Percentiles rank a stretch among this genome's conserved stretches.
Evolutionary conservation across 108 stramenopile genomes (phyloP).

Genomic region (Schizochytrium sp.): DNA sequence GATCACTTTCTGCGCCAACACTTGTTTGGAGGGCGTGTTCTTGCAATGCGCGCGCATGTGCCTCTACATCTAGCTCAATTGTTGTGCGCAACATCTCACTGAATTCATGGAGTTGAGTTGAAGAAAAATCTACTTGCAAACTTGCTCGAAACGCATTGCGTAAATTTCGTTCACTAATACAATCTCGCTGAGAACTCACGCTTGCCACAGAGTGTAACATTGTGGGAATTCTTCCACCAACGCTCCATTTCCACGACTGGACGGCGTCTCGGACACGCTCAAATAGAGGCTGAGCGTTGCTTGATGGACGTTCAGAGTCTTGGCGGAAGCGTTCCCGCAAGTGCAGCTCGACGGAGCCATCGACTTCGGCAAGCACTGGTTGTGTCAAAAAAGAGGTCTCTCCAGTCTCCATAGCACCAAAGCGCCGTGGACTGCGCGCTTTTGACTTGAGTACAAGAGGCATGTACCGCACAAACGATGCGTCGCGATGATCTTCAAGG

Average conservation of each 20-base stretch:
- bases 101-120: not conserved
- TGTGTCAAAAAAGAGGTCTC: not conserved
- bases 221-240: not conserved
- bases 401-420: not conserved
- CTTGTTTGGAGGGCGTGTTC: not conserved
- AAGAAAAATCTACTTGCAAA: not conserved
- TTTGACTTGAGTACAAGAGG: not conserved
- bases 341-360: not conserved
- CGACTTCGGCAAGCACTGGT: not conserved
- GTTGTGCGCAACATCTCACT: slow-evolving; percentile 5
- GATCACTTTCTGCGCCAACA: not conserved
- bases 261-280: not conserved
- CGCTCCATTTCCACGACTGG: slow-evolving; percentile 38
- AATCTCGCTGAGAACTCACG: slow-evolving; percentile 2
- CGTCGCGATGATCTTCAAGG: slow-evolving; percentile 2
- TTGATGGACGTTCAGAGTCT: not conserved
- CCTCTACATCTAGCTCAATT: not conserved
- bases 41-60: not conserved
- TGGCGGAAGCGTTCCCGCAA: slow-evolving; percentile 13
- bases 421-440: slow-evolving; percentile 20
- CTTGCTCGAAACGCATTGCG: slow-evolving; percentile 32
- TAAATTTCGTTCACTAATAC: not conserved
- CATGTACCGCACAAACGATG: slow-evolving; percentile 21
- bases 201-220: not conserved
- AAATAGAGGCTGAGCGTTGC: not conserved